A percentile compares a stretch with the other conserved stretches of the same genome.
Conservation (phyloP, 345 rosid species). For the Conringia planisiliqua region DNA sequence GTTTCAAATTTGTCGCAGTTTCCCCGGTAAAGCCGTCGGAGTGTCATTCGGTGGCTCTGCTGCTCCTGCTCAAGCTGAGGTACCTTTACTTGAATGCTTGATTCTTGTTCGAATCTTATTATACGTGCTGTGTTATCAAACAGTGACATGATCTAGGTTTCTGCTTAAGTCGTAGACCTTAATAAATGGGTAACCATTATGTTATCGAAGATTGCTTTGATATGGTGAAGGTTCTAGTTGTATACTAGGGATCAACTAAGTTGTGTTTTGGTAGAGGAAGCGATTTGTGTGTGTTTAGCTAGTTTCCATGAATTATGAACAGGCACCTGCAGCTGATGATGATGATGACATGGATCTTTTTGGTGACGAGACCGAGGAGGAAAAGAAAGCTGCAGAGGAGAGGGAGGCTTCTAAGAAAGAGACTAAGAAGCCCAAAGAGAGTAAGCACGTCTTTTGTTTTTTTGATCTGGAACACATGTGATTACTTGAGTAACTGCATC, state of each 20-base stretch:
- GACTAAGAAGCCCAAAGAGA: conserved; percentile 68
- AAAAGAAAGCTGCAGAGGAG: conserved; percentile 88
- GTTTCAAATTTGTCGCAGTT: conserved; percentile 40
- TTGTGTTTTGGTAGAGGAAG: neutral
- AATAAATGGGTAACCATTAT: neutral
- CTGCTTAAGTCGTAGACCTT: neutral
- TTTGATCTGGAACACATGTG: neutral
- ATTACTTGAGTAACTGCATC: neutral
- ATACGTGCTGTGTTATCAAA: neutral
- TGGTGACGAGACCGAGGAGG: conserved; percentile 96
- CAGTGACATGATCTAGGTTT: neutral
- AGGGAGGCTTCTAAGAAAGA: conserved; percentile 78
- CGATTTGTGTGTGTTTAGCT: neutral
- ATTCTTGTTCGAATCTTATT: neutral
- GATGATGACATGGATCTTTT: conserved; percentile 92
- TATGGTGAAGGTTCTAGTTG: neutral
- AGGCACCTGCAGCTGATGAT: conserved; percentile 55
- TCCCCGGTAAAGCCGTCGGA: conserved; percentile 84
- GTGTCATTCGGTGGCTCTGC: conserved; percentile 59
- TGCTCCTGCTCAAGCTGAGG: conserved; percentile 43
- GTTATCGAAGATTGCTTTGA: neutral
- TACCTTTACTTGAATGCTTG: neutral
- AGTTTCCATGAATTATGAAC: conserved; percentile 3
- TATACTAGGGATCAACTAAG: neutral
- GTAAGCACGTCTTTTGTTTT: conserved; percentile 31